Percentiles rank a stretch among this genome's conserved stretches.
Conservation (phyloP, 306 rosid genomes). For the Quercus suber region DNA sequence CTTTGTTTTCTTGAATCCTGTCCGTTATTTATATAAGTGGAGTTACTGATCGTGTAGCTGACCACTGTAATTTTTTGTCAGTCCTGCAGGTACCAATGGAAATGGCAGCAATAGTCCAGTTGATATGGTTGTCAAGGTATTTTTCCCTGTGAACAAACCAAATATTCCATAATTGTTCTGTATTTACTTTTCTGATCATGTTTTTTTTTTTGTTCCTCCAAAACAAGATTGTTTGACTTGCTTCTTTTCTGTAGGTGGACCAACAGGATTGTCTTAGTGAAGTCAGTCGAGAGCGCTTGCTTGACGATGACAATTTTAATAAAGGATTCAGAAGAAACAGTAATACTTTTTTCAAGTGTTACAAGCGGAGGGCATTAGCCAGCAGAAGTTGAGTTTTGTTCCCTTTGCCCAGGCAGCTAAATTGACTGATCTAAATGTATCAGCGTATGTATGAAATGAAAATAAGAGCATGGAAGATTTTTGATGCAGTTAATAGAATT, state of each 20-base stretch:
- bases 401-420: background rate
- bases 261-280: slow-evolving; percentile 12
- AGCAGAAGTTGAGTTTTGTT: background rate
- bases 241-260: slow-evolving; percentile 29
- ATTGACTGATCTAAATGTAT: background rate
- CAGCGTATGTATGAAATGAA: background rate
- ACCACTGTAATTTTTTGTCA: slow-evolving; percentile 20
- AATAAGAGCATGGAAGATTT: background rate
- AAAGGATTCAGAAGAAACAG: background rate
- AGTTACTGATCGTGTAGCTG: background rate
- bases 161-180: background rate
- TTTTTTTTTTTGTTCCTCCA: background rate
- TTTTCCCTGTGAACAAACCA: slow-evolving; percentile 1
- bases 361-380: slow-evolving; percentile 33
- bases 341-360: slow-evolving; percentile 20
- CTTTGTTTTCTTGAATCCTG: background rate
- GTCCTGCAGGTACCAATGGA: slow-evolving; percentile 20
- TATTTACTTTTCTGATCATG: background rate
- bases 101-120: background rate
- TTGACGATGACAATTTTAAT: slow-evolving; percentile 3
- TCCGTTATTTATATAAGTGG: background rate
- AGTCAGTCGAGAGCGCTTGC: slow-evolving; percentile 21
- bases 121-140: slow-evolving; percentile 31
- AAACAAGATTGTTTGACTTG: background rate
- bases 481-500: background rate